Evolutionary conservation across 768 basidiomycete species (phyloP), one percentile per base, ranked within the genome.

Genomic region (Podaxis sp.): DNA sequence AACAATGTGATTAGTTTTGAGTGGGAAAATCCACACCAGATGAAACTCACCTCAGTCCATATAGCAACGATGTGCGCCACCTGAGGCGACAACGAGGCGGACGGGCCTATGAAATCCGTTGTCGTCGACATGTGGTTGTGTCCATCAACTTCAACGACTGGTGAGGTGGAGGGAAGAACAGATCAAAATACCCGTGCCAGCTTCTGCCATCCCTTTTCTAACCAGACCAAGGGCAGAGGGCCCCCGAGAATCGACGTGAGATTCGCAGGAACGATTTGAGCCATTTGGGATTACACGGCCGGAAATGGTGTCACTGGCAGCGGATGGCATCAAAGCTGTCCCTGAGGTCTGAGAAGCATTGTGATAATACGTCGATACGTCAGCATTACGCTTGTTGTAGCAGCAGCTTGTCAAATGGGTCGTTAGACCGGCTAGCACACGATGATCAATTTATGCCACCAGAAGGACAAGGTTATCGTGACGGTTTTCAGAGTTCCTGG

Each of bases 41-140:
- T 19, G 26, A 24, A 15, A 15, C 58, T 7, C 24, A 67, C 68
- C 66, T 68, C 68, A 40, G 67, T 64, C 68, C 63, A 67, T 7
- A 65, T 59, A 8, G 68, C 63, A 36, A 67, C 63, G 26, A 61
- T 52, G 40, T 44, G 61, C 4, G 67, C 67, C 15, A 64, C 48
- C 33, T 60, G 57, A 38, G 56, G 56, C 28, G 56, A 36, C 39
- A 66, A 61, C 19, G 59, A 28, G 48, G 12, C 44, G 11, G 49
- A 36, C 33, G 61, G 30, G 28, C 44, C 61, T 46, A 55, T 6
- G 52, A 46, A 46, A 17, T 44, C 19, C 52, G 52, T 38, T n/a
- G 59, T 19, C 28, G 59, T 28, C 7, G 59, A 40, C 61, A 62
- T 62, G 7, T 1, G n/a, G 52, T 22, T 36, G n/a, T 36, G 61